Evolutionary conservation across 139 green algal species (phyloP).

Genomic region (Chlamydomonas schloesseri): DNA sequence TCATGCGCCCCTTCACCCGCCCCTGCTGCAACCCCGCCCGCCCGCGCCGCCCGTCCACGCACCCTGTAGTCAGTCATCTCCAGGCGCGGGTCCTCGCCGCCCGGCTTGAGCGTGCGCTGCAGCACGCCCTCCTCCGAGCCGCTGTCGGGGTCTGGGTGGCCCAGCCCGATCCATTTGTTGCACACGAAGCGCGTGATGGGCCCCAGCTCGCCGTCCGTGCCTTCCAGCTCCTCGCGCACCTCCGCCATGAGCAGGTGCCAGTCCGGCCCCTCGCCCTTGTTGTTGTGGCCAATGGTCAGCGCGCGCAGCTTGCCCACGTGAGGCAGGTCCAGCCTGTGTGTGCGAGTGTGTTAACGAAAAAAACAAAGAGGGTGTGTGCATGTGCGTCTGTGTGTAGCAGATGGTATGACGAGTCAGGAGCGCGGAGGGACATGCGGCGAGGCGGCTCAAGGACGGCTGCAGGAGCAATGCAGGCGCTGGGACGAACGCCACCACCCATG

Average conservation of each 20-base stretch:
- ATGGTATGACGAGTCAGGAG: no score
- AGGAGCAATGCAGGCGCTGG: no score
- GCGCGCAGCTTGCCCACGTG: slow-evolving; percentile 64
- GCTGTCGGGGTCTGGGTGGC: slow-evolving; percentile 30
- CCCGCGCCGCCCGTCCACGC: background rate
- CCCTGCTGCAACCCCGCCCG: no score
- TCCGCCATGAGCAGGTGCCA: slow-evolving; percentile 68
- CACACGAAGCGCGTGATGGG: slow-evolving; percentile 47
- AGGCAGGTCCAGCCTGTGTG: slow-evolving; percentile 67
- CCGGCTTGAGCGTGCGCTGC: slow-evolving; percentile 59
- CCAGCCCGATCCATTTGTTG: slow-evolving; percentile 65
- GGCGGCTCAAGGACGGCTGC: no score
- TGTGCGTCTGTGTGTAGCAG: no score
- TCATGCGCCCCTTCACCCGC: background rate
- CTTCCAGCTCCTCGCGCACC: slow-evolving; percentile 48
- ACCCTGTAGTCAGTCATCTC: slow-evolving; percentile 61
- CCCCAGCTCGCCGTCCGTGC: background rate
- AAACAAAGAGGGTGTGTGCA: no score
- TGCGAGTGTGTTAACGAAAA: no score
- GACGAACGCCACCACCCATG: no score
- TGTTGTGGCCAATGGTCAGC: slow-evolving; percentile 77
- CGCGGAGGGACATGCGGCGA: no score
- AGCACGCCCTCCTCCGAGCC: slow-evolving; percentile 50
- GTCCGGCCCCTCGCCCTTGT: slow-evolving; percentile 32
- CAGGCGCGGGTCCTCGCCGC: slow-evolving; percentile 44